Evolutionary conservation across 192 early-diverging fungal species (phyloP), one percentile per base, ranked within the genome.

Genomic region (Coemansia sp.): DNA sequence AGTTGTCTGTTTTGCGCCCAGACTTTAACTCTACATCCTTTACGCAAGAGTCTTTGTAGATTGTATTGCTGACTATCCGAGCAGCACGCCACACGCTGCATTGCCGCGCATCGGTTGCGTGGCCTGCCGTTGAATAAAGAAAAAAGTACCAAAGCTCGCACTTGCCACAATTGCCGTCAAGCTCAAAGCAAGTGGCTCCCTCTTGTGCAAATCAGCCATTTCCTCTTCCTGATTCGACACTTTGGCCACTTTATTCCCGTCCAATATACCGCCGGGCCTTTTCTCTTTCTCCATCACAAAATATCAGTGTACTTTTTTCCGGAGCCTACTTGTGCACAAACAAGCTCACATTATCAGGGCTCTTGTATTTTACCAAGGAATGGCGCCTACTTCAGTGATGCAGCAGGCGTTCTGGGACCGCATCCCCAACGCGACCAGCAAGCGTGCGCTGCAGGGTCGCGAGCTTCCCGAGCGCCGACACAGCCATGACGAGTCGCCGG

Each of bases 321-420:
- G 14, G 23, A 18, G 10, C 24, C 45, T n/a, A 39, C 27, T 49
- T n/a, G n/a, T 52, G 18, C 39, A 19, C 41, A 16, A 14, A 45
- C 13, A 13, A 5, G 41, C 41, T 45, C 41, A 14, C 41, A 45
- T 45, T 45, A 13, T 45, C 41, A 45, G 32, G 32, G 32, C 32
- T 35, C 5, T n/a, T 45, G 41, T 45, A 45, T 12, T 64, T 54
- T 18, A 19, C n/a, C 48, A 35, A 58, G 24, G 24, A 27, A 62
- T 62, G 61, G 50, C 61, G 43, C 67, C 66, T 10, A 63, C 71
- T 8, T 70, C 74, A 7, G 67, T 65, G 52, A 54, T 66, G 10
- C 67, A 66, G 45, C 76, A 79, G 55, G 50, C 76, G n/a, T 73
- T 79, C 71, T 79, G 76, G 76, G 76, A 70, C 67, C 76, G 76